Conservation (phyloP, 495 filamentous ascomycete species). For the Cryomyces antarcticus region DNA sequence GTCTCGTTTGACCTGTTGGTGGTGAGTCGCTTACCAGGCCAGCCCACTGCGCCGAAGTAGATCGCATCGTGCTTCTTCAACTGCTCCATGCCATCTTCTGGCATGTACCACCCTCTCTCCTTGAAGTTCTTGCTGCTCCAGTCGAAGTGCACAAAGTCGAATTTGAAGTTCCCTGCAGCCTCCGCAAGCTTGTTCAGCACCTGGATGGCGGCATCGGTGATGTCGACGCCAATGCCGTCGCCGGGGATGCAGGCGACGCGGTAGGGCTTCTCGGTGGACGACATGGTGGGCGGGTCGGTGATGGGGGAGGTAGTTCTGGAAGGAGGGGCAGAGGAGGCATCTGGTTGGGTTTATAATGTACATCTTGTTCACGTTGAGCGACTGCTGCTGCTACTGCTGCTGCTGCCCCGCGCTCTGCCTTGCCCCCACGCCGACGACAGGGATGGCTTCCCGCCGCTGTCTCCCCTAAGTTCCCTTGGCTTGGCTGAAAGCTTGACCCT, state of each 20-base stretch:
- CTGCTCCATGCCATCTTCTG: slow-evolving; percentile 14
- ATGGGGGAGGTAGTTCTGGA: too few relatives aligned
- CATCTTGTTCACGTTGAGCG: too few relatives aligned
- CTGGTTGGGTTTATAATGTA: too few relatives aligned
- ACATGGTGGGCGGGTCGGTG: too few relatives aligned
- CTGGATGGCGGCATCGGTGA: slow-evolving; percentile 17
- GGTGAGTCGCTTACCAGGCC: slow-evolving; percentile 8
- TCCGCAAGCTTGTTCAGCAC: slow-evolving; percentile 16
- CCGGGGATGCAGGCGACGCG: slow-evolving; percentile 21
- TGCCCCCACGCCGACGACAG: too few relatives aligned
- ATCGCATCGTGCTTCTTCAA: slow-evolving; percentile 20
- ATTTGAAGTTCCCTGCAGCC: slow-evolving; percentile 12
- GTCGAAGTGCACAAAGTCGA: slow-evolving; percentile 19
- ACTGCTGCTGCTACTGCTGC: too few relatives aligned
- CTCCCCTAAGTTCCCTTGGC: too few relatives aligned
- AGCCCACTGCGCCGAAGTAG: slow-evolving; percentile 22
- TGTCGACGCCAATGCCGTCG: slow-evolving; percentile 22
- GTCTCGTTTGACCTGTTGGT: neutral
- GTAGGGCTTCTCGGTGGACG: slow-evolving; percentile 10
- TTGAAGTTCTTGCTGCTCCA: slow-evolving; percentile 17
- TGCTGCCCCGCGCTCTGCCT: too few relatives aligned
- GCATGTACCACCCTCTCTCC: slow-evolving; percentile 20
- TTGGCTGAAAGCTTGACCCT: too few relatives aligned
- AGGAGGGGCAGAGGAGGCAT: too few relatives aligned
- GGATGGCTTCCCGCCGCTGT: too few relatives aligned